Evolutionary conservation across 1,284 basidiomycete genomes (phyloP).

Genomic region (Cryptococcus sp.): DNA sequence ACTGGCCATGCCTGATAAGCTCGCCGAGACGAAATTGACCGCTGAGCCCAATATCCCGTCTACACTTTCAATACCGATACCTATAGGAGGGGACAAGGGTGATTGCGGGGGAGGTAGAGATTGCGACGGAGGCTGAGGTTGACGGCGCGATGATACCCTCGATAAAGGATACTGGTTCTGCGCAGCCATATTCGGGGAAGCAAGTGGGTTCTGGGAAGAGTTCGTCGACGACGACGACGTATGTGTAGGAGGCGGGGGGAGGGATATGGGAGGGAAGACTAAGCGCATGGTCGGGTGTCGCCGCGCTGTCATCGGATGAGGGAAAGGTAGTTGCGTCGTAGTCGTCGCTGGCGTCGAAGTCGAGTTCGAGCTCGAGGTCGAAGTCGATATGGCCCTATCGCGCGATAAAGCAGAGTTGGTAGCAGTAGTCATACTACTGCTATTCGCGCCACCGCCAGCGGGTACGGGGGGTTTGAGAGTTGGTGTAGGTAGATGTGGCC

Average conservation of each 20-base stretch:
- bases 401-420: not conserved
- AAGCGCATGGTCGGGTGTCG: conserved; percentile 49
- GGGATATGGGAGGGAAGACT: conserved; percentile 28
- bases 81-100: too few relatives aligned
- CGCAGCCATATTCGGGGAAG: not conserved
- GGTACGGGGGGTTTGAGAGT: not conserved
- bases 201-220: conserved; percentile 1
- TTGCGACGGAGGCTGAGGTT: not conserved
- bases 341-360: not conserved
- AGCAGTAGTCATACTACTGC: too few relatives aligned
- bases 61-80: not conserved
- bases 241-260: not conserved
- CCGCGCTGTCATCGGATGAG: conserved; percentile 39
- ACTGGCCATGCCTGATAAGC: conserved; percentile 7
- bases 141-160: not conserved
- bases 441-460: not conserved
- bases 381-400: conserved; percentile 8
- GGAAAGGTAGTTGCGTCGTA: conserved; percentile 34
- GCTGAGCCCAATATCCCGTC: conserved; percentile 13
- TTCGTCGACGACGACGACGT: not conserved
- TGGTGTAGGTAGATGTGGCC: conserved; percentile 25
- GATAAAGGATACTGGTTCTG: not conserved
- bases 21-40: conserved; percentile 3
- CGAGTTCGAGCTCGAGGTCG: not conserved
- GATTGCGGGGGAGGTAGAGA: too few relatives aligned